phyloP scores from a whole-genome alignment of 495 filamentous ascomycete species.

The Letharia lupina region DNA sequence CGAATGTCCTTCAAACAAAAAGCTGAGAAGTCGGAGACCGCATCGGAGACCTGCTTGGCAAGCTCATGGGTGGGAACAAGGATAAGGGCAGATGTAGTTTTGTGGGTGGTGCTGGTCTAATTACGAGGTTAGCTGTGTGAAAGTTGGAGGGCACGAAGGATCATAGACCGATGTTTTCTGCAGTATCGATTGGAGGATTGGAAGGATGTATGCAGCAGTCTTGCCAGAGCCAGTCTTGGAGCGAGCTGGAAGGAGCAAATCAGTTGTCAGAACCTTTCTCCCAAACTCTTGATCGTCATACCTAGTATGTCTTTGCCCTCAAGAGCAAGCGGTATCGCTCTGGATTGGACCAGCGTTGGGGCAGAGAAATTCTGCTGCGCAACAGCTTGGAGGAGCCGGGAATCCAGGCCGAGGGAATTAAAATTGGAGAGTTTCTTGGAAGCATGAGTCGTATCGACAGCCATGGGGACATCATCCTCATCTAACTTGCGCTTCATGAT shows the following conservation, averaged over 20 bases:
- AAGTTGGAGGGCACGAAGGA: neutral
- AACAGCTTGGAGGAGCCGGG: conserved; percentile 77
- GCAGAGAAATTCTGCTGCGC: conserved; percentile 73
- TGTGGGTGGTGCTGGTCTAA: conserved; percentile 36
- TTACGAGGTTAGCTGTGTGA: conserved; percentile 11
- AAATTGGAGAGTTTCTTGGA: conserved; percentile 37
- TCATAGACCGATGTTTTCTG: conserved; percentile 59
- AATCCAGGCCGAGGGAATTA: conserved; percentile 60
- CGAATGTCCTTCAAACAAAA: conserved; percentile 81
- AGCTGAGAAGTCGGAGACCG: conserved; percentile 58
- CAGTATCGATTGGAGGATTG: conserved; percentile 72
- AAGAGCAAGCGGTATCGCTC: conserved; percentile 83
- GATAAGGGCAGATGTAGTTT: conserved; percentile 60
- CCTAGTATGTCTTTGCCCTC: conserved; percentile 84
- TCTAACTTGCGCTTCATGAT: conserved; percentile 62
- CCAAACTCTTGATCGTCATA: conserved; percentile 20
- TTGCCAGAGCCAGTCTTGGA: conserved; percentile 93
- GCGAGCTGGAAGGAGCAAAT: conserved; percentile 45
- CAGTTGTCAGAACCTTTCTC: neutral
- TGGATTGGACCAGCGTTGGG: conserved; percentile 78
- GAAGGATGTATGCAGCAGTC: conserved; percentile 94
- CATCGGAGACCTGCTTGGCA: conserved; percentile 77
- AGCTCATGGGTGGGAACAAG: conserved; percentile 92
- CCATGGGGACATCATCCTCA: conserved; percentile 48
- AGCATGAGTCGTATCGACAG: conserved; percentile 21